Evolutionary conservation across 148 eudicot genomes (phyloP).

Genomic region (Chenopodium formosanum): DNA sequence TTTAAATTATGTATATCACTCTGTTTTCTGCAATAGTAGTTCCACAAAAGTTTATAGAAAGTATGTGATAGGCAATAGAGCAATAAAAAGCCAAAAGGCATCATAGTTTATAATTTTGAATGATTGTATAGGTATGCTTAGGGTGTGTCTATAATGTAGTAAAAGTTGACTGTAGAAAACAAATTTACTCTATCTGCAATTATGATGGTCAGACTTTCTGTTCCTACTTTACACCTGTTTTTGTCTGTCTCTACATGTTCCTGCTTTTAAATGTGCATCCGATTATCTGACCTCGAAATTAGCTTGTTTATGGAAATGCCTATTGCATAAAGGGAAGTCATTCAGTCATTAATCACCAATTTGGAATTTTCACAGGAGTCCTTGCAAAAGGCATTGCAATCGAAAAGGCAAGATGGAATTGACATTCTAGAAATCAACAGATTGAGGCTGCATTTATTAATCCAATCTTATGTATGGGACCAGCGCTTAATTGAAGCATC

Average conservation of each 20-base stretch:
- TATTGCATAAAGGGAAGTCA: neutral
- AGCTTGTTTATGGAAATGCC: neutral
- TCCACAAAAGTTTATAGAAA: neutral
- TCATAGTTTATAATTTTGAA: neutral
- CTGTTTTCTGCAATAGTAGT: neutral
- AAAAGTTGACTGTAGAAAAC: neutral
- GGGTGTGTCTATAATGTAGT: neutral
- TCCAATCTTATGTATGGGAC: conserved; percentile 89
- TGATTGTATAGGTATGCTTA: conserved; percentile 1
- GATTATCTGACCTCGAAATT: neutral
- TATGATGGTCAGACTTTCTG: neutral
- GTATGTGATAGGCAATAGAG: neutral
- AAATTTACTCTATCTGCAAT: neutral
- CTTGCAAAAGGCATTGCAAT: conserved; percentile 46
- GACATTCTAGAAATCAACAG: conserved; percentile 90
- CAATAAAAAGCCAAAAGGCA: neutral
- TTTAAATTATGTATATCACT: neutral
- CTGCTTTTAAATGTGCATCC: neutral
- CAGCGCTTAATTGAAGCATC: conserved; percentile 68
- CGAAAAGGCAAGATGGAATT: conserved; percentile 42
- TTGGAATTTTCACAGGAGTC: conserved; percentile 50
- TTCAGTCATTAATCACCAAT: conserved; percentile 3
- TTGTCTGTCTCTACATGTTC: neutral
- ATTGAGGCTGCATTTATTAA: conserved; percentile 62
- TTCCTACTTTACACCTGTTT: conserved; percentile 1